Evolutionary conservation across 768 basidiomycete species (phyloP).

Genomic region (Pholiota conissans): DNA sequence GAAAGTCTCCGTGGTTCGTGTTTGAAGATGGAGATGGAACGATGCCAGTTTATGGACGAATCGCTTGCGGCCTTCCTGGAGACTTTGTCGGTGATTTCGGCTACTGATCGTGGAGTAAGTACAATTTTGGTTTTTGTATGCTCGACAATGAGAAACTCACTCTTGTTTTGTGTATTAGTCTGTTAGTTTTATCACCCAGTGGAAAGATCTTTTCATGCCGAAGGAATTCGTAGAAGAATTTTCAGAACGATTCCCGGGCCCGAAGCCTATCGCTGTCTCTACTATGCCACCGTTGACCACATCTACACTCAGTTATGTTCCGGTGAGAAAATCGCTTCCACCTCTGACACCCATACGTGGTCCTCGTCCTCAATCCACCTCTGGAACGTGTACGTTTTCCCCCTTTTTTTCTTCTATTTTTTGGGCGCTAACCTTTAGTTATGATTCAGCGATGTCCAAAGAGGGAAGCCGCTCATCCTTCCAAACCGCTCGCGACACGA

Average conservation of each 20-base stretch:
- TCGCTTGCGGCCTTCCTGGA: conserved; percentile 12
- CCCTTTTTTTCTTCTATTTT: neutral
- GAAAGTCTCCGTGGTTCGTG: conserved; percentile 15
- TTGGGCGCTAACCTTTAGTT: neutral
- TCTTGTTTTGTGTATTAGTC: conserved; percentile 11
- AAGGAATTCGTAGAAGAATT: conserved; percentile 18
- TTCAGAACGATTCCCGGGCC: conserved; percentile 1
- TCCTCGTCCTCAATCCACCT: neutral
- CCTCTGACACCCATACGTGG: neutral
- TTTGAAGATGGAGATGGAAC: conserved; percentile 12
- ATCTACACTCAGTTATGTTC: no score
- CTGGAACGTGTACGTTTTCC: neutral
- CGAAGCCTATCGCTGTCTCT: neutral
- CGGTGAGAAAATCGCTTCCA: no score
- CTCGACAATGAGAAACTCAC: neutral
- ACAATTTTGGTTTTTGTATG: neutral
- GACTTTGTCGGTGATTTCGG: conserved; percentile 7
- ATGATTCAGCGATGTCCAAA: neutral
- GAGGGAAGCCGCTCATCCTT: neutral
- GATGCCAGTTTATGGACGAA: conserved; percentile 15
- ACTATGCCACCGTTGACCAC: no score
- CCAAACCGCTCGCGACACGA: neutral
- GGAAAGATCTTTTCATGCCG: conserved; percentile 15
- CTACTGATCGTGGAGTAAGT: conserved; percentile 16
- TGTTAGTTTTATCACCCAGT: conserved; percentile 8